Evolutionary conservation across 106 monocot genomes (phyloP).

Genomic region (Allium sativum): DNA sequence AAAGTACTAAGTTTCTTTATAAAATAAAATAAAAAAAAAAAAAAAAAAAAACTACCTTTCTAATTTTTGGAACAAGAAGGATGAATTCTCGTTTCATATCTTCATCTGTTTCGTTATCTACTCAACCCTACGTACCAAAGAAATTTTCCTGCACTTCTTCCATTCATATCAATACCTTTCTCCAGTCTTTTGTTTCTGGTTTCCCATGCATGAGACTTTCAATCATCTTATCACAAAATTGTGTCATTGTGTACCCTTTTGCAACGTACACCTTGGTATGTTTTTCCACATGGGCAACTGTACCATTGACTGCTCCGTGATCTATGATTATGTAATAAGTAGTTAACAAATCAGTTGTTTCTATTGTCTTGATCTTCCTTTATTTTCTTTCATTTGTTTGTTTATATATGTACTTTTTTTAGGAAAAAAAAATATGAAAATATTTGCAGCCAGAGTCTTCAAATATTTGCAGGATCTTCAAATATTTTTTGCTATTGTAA

Average conservation of each 20-base stretch:
- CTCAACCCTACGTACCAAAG: conserved; percentile 46
- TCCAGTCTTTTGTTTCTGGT: conserved; percentile 82
- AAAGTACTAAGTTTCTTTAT: no score
- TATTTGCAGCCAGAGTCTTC: no score
- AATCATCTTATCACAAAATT: conserved; percentile 95
- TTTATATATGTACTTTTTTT: no score
- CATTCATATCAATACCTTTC: conserved; percentile 88
- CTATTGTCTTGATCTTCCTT: no score
- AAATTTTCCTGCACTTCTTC: conserved; percentile 70
- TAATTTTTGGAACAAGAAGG: conserved; percentile 66
- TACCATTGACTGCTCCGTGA: conserved; percentile 8
- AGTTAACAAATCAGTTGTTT: no score
- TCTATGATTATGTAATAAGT: conserved; percentile 7
- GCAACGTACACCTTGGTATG: conserved; percentile 47
- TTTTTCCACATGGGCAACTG: conserved; percentile 17
- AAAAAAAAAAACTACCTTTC: conserved; percentile 33
- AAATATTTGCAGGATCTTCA: no score
- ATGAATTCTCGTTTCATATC: conserved; percentile 49
- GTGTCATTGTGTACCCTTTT: conserved; percentile 80
- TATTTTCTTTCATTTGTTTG: no score
- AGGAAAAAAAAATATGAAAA: no score
- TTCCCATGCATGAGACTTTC: conserved; percentile 77
- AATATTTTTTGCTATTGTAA: no score
- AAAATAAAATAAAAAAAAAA: no score
- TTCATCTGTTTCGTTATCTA: conserved; percentile 46